Evolutionary conservation across 2,329 filamentous ascomycete species (phyloP).

Genomic region (Penicillium sp.): DNA sequence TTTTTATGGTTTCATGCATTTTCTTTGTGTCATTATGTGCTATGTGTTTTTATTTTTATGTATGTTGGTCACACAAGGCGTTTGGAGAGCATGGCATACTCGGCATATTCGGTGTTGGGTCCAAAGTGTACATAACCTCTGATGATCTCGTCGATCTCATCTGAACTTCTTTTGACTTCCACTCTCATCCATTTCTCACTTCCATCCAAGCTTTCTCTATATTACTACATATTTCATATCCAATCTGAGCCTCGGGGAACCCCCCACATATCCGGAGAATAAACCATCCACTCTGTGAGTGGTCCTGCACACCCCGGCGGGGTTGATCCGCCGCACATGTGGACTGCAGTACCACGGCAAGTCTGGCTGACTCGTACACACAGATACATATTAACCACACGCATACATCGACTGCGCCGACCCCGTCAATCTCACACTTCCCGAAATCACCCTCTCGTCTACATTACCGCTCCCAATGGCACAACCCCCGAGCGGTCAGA

Average conservation of each 20-base stretch:
- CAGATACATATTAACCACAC: constrained; percentile 11
- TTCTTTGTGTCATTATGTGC: background rate
- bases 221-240: background rate
- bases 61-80: constrained; percentile 2
- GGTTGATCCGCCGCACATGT: constrained; percentile 10
- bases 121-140: constrained; percentile 9
- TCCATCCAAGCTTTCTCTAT: background rate
- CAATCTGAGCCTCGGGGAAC: background rate
- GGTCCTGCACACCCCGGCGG: constrained; percentile 4
- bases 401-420: background rate
- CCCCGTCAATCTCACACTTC: background rate
- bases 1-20: background rate
- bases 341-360: constrained; percentile 2
- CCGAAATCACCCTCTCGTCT: constrained; percentile 1
- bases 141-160: constrained; percentile 16
- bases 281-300: constrained; percentile 3
- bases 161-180: background rate
- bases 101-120: constrained; percentile 4
- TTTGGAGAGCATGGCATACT: background rate
- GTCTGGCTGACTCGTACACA: constrained; percentile 12
- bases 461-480: constrained; percentile 26
- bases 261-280: background rate
- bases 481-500: constrained; percentile 28
- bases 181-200: background rate
- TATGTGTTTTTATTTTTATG: background rate